A percentile compares a stretch with the other conserved stretches of the same genome.
These are phyloP conservation scores for Sarocladium brachiariae DNA, from an alignment of 2,329 filamentous ascomycete species.

Conservation along the genomic window DNA sequence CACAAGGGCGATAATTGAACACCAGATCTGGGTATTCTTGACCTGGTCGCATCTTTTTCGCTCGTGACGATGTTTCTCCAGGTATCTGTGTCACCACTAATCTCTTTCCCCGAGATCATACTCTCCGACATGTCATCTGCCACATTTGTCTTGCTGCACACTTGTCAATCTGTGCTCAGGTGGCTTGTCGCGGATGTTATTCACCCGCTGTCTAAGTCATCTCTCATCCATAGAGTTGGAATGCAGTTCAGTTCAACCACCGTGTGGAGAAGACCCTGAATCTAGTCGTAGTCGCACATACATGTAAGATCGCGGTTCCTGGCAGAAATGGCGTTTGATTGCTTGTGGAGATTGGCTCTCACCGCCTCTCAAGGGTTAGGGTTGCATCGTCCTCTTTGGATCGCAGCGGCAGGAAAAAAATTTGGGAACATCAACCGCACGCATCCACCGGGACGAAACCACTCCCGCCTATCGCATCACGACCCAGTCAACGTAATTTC, in stretches of 20 bases:
- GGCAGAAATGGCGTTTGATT: slow-evolving; percentile 9
- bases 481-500: slow-evolving; percentile 1
- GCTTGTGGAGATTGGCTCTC: slow-evolving; percentile 7
- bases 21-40: not conserved
- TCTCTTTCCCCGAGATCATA: too few relatives aligned
- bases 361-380: slow-evolving; percentile 8
- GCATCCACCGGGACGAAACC: not conserved
- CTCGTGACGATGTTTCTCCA: not conserved
- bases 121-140: too few relatives aligned
- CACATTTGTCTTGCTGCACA: too few relatives aligned
- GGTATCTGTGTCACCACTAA: not conserved
- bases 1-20: too few relatives aligned
- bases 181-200: slow-evolving; percentile 4
- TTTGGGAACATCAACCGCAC: not conserved
- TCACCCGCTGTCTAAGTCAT: not conserved
- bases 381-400: not conserved
- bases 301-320: not conserved
- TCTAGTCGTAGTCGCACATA: too few relatives aligned
- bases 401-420: slow-evolving; percentile 3
- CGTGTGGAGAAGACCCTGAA: slow-evolving; percentile 8
- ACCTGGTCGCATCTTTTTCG: too few relatives aligned
- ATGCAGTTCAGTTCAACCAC: not conserved
- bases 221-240: not conserved
- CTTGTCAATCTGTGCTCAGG: not conserved
- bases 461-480: not conserved